Evolutionary conservation across 345 rosid species (phyloP).

Genomic region (Aegle marmelos): DNA sequence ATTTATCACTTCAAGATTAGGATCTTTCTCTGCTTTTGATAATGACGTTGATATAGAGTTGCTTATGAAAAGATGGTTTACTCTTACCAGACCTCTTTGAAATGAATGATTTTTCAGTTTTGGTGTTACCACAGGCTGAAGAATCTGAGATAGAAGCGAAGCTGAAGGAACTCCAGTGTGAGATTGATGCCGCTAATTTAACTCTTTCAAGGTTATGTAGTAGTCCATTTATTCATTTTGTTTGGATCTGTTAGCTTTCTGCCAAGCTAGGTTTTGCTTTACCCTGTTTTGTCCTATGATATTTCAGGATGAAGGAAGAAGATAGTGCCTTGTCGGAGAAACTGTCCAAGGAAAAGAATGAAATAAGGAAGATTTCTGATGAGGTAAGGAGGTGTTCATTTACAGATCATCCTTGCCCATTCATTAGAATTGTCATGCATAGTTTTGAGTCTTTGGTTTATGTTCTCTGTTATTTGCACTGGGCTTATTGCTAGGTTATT

Average conservation of each 20-base stretch:
- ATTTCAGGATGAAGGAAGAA: slow-evolving; percentile 69
- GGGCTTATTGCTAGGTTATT: not conserved
- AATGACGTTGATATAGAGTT: not conserved
- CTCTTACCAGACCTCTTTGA: not conserved
- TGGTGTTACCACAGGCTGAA: slow-evolving; percentile 60
- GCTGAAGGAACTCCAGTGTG: slow-evolving; percentile 49
- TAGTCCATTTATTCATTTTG: slow-evolving; percentile 7
- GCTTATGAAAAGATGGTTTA: not conserved
- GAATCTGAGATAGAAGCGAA: slow-evolving; percentile 74
- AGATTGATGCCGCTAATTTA: slow-evolving; percentile 51
- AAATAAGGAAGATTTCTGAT: slow-evolving; percentile 44
- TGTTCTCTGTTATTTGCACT: not conserved
- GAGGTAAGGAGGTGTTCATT: slow-evolving; percentile 44
- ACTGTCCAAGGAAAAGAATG: slow-evolving; percentile 37
- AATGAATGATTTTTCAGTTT: slow-evolving; percentile 12
- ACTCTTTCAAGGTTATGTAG: slow-evolving; percentile 48
- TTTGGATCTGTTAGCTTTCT: slow-evolving; percentile 9
- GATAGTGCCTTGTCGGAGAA: slow-evolving; percentile 49
- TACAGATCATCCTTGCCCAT: not conserved
- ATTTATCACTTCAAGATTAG: not conserved
- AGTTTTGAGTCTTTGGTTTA: not conserved
- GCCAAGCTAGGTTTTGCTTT: slow-evolving; percentile 11
- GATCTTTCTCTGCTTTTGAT: not conserved
- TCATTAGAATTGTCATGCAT: not conserved
- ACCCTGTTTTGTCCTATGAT: not conserved